Evolutionary conservation across 1,284 basidiomycete species (phyloP).

Genomic region (Austroboletus novae-zelandiae): DNA sequence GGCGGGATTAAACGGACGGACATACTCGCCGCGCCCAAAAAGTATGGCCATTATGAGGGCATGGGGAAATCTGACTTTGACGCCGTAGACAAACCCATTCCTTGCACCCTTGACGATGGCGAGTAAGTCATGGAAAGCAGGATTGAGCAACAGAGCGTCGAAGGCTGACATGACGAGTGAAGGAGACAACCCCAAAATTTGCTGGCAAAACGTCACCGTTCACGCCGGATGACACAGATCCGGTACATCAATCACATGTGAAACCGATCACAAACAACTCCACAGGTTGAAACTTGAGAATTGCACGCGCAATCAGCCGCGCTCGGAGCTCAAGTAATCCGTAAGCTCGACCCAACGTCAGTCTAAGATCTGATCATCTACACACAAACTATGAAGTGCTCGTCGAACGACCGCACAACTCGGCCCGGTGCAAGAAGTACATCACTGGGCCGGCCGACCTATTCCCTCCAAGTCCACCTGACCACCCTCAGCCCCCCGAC

Average conservation of each 20-base stretch:
- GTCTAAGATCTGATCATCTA: no score
- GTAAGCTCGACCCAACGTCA: no score
- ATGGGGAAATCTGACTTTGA: constrained; percentile 97
- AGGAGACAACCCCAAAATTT: background rate
- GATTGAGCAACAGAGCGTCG: constrained; percentile 49
- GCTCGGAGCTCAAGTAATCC: no score
- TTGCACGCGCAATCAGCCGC: no score
- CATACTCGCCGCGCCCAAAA: constrained; percentile 86
- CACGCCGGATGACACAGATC: background rate
- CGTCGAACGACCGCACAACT: no score
- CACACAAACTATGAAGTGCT: no score
- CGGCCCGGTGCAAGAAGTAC: no score
- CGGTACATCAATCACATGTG: constrained; percentile 28
- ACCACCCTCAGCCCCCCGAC: no score
- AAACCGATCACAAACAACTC: background rate
- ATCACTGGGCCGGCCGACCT: no score
- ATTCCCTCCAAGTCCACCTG: no score
- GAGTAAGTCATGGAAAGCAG: constrained; percentile 86
- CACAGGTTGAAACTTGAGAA: no score
- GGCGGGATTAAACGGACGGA: constrained; percentile 17
- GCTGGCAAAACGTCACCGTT: background rate
- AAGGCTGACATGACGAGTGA: constrained; percentile 29
- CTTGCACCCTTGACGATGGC: constrained; percentile 93
- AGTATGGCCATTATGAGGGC: constrained; percentile 98
- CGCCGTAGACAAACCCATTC: constrained; percentile 90